Evolutionary conservation across 768 basidiomycete genomes (phyloP).

Genomic region (Mrakia blollopis): DNA sequence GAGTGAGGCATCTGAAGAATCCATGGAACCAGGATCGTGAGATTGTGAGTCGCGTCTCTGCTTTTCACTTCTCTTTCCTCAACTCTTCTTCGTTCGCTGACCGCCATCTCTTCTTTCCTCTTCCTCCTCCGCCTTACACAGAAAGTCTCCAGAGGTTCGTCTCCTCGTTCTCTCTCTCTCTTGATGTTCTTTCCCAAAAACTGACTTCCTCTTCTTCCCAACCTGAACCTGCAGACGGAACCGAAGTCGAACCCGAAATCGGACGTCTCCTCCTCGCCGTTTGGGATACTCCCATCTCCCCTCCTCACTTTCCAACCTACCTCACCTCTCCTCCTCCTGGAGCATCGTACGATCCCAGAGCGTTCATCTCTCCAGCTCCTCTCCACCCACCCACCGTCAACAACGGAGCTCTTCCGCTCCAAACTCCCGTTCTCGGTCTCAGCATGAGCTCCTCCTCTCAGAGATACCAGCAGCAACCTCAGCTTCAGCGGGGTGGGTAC

Average conservation of each 20-base stretch:
- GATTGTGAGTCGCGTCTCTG: constrained; percentile 39
- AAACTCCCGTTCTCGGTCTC: neutral
- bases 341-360: too few species aligned
- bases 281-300: neutral
- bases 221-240: constrained; percentile 63
- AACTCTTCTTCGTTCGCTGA: constrained; percentile 60
- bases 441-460: neutral
- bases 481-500: neutral
- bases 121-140: neutral
- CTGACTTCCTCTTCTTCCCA: constrained; percentile 44
- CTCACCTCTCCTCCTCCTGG: neutral
- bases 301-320: neutral
- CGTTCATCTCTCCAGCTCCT: neutral
- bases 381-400: neutral
- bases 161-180: too few species aligned
- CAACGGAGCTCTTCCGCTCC: neutral
- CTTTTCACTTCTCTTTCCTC: constrained; percentile 42
- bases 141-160: neutral
- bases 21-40: constrained; percentile 79
- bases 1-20: constrained; percentile 75
- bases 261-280: constrained; percentile 6
- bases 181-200: too few species aligned
- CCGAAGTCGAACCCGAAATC: constrained; percentile 71
- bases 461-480: neutral
- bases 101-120: neutral